Conservation (phyloP, 129 eudicot genomes). For the Saussurea involucrata region DNA sequence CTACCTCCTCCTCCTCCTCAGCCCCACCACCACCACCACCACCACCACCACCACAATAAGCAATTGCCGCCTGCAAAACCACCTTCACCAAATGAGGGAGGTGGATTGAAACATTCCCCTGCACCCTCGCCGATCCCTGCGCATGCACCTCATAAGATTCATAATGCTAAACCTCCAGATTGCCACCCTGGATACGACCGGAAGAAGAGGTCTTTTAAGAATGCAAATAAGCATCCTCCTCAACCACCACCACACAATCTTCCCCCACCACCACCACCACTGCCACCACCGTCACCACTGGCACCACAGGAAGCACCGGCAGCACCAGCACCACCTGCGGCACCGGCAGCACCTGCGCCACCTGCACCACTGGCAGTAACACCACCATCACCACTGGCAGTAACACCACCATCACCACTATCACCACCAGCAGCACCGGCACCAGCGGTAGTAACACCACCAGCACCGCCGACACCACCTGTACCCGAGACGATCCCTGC, state of each 20-base stretch:
- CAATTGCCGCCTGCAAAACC: constrained; percentile 48
- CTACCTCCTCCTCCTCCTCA: constrained; percentile 41
- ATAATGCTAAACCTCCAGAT: constrained; percentile 47
- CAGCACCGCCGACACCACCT: constrained; percentile 34
- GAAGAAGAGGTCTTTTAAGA: constrained; percentile 33
- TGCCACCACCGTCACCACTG: constrained; percentile 21
- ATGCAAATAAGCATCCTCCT: constrained; percentile 41
- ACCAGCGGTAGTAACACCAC: constrained; percentile 29
- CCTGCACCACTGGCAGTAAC: constrained; percentile 31
- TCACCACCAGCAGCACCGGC: constrained; percentile 21
- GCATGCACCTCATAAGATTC: constrained; percentile 40
- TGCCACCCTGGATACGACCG: constrained; percentile 37
- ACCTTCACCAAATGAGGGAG: constrained; percentile 53
- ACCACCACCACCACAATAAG: constrained; percentile 45
- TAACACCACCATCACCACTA: constrained; percentile 17
- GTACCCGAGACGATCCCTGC: constrained; percentile 40
- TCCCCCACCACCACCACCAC: constrained; percentile 44
- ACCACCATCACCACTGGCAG: constrained; percentile 33
- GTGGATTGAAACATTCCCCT: constrained; percentile 38
- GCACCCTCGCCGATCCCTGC: constrained; percentile 35
- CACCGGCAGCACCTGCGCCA: constrained; percentile 38
- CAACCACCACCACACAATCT: constrained; percentile 20
- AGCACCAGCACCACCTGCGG: constrained; percentile 15
- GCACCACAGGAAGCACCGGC: constrained; percentile 20
- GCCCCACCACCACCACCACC: constrained; percentile 58